Evolutionary conservation across 495 filamentous ascomycete genomes (phyloP), one percentile per base, ranked within the genome.

Genomic region (Bathelium albidoporum): DNA sequence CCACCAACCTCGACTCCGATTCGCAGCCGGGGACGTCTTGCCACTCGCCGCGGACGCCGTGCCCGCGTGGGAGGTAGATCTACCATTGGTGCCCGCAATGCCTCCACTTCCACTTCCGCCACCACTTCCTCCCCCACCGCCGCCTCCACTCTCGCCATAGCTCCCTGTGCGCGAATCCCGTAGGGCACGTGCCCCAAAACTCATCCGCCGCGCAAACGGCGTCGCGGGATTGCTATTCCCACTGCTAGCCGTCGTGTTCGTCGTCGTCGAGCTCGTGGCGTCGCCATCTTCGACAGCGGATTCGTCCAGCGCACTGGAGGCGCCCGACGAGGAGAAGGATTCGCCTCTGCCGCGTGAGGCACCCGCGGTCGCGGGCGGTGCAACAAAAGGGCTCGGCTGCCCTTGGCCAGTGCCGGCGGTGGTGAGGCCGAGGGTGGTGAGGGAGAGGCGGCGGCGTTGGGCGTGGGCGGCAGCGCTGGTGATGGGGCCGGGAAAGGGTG

Each of bases 111-210:
- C 44, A 49, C 11, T 20, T 32, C 59, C 55, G 39, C 61, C 45
- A 9, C 61, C 39, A 32, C 32, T 29, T 22, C 63, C 64, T 59
- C 61, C 65, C 32, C 70, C 70, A 60, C 69, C 68, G 65, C 69
- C 73, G 76, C 77, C 78, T 68, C 79, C 78, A n/a, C n/a, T n/a
- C n/a, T n/a, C n/a, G n/a, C n/a, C n/a, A n/a, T n/a, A n/a, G n/a
- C n/a, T n/a, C n/a, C n/a, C n/a, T n/a, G n/a, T 76, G 39, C 83
- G 82, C 49, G 82, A 81, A 67, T 90, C 87, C 60, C 89, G 83
- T 69, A 96, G 78, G 39, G 94, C 90, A 70, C 90, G 85, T 29
- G 90, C 91, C 61, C 94, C 93, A 72, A 95, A 94, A 71, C 92
- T 96, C 78, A 95, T 84, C 24, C 94, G 86, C 59, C 94, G 85